Evolutionary conservation across 805 yeast genomes (phyloP), one percentile per base, ranked within the genome.

Genomic region (Candida lessepsii): DNA sequence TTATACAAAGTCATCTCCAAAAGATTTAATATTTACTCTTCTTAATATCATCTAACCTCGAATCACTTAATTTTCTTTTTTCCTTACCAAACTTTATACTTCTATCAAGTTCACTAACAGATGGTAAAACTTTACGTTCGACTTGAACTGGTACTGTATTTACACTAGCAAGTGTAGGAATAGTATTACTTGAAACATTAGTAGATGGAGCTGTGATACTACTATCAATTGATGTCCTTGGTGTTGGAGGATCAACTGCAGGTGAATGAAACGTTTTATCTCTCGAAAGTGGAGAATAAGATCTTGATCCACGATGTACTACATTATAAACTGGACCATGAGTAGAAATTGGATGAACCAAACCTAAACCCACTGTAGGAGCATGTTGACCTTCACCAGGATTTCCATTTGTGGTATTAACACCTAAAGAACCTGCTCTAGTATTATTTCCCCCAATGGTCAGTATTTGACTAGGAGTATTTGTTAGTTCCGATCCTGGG

Each of bases 101-200:
- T 37, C 58, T 61, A 41, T 63, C 65, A 28, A 66, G 51, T 44
- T 66, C 71, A 25, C 60, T 57, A 26, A 66, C 68, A 7, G 65
- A 59, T 3, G 71, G 71, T 16, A 66, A 51, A 30, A 50, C 29
- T 48, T 52, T 19, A n/a, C 26, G 45, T 30, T 32, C 35, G 3
- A 19, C 19, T 15, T 10, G 9, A 6, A 5, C 35, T 19, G 19
- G 21, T 18, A 19, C 34, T 13, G 11, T 31, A 13, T 28, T 33
- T 4, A 19, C 34, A 18, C 32, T 32, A 13, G 30, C 19, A 32
- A 43, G 14, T 20, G 32, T 39, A 27, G 44, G 18, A 23, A 32
- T 8, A 24, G 42, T 15, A 29, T 36, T 34, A 18, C 33, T 28
- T 29, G 30, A 29, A 16, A 24, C 43, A 29, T 26, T 30, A 11